A percentile compares a stretch with the other conserved stretches of the same genome.
phyloP scores from a whole-genome alignment of 768 basidiomycete genomes.

The Leccinum variicolor region DNA sequence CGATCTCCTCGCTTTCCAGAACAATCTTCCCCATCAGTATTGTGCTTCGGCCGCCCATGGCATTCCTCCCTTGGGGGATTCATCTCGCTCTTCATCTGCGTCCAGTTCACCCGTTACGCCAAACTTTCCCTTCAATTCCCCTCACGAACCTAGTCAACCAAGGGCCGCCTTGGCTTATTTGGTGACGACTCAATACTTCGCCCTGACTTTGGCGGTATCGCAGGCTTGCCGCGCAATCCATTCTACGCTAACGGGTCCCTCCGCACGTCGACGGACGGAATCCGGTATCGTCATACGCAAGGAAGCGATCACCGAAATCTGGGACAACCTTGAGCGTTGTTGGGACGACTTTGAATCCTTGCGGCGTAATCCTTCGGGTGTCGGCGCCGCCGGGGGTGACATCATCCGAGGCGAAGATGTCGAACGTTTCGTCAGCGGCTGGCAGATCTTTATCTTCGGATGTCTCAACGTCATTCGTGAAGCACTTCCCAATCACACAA shows the following conservation, averaged over 20 bases:
- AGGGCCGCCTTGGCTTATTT: conserved; percentile 44
- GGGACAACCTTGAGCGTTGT: conserved; percentile 76
- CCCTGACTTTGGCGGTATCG: conserved; percentile 71
- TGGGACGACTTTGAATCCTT: conserved; percentile 83
- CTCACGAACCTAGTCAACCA: conserved; percentile 25
- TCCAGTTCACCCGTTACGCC: conserved; percentile 22
- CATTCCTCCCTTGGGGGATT: conserved; percentile 32
- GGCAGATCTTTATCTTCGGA: conserved; percentile 93
- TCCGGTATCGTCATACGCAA: conserved; percentile 56
- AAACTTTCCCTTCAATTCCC: conserved; percentile 22
- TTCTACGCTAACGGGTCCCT: conserved; percentile 70
- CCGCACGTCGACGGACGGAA: conserved; percentile 57
- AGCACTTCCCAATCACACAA: conserved; percentile 52
- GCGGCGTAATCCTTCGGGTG: conserved; percentile 41
- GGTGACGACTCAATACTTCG: conserved; percentile 57
- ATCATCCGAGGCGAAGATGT: conserved; percentile 48
- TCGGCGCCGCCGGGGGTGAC: conserved; percentile 35
- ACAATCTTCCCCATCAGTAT: conserved; percentile 48
- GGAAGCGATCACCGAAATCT: conserved; percentile 69
- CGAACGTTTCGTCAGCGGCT: conserved; percentile 73
- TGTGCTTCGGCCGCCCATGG: conserved; percentile 23
- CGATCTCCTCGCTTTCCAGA: conserved; percentile 72
- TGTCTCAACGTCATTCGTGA: conserved; percentile 88
- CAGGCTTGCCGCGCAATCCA: conserved; percentile 78
- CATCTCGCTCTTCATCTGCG: conserved; percentile 34